phyloP scores from a whole-genome alignment of 768 basidiomycete species.

The Calocera cornea region DNA sequence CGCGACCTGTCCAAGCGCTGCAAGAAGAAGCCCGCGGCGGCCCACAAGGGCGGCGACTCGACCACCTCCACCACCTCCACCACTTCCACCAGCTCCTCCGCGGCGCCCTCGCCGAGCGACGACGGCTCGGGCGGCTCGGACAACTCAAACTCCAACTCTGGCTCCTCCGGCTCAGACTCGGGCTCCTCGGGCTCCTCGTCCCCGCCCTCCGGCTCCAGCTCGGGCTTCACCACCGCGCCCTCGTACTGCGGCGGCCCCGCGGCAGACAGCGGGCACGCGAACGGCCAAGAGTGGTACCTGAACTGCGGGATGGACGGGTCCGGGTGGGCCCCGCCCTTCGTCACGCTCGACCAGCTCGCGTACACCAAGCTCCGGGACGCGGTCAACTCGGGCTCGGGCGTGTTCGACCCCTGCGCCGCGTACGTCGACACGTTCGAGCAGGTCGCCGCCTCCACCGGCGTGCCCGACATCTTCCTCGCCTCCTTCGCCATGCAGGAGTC shows the following conservation, averaged over 20 bases:
- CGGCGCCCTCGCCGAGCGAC: neutral
- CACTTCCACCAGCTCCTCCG: neutral
- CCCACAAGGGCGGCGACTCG: neutral
- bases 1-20: neutral
- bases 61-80: neutral
- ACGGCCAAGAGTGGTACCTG: conserved; percentile 1
- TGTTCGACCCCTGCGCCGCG: neutral
- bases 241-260: neutral
- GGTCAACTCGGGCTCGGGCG: neutral
- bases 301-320: neutral
- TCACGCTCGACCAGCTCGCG: neutral
- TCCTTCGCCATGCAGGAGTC: conserved; percentile 85
- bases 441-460: conserved; percentile 11
- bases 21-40: neutral
- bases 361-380: neutral
- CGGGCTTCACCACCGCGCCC: neutral
- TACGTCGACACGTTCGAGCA: conserved; percentile 1
- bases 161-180: neutral
- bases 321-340: neutral
- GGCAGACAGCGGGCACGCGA: neutral
- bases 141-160: neutral
- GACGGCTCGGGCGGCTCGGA: neutral
- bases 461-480: conserved; percentile 68
- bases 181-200: neutral
- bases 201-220: no score